Conservation (phyloP, 768 basidiomycete genomes). For the Panaeolus cyanescens region DNA sequence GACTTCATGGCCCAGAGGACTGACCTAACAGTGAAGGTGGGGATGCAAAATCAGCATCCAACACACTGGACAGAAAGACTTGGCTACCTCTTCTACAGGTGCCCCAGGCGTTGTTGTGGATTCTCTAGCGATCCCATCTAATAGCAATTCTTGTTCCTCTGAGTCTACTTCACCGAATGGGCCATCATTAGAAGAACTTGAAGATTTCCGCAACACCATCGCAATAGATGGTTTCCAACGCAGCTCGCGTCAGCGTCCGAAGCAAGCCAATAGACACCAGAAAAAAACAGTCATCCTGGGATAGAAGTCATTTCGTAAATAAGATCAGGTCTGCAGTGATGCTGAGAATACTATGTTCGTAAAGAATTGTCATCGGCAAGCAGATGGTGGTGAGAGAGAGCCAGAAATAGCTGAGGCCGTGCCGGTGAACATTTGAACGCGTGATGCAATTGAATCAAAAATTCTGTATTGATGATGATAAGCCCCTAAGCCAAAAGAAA, state of each 20-base stretch:
- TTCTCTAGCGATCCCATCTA: background rate
- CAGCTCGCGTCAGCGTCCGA: no score
- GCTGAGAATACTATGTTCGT: background rate
- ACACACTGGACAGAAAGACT: background rate
- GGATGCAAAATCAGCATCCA: background rate
- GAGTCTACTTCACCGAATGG: background rate
- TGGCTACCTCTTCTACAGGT: background rate
- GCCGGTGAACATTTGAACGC: background rate
- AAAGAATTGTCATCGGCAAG: background rate
- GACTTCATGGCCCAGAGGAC: background rate
- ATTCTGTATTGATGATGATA: background rate
- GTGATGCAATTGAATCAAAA: background rate
- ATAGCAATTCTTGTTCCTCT: background rate
- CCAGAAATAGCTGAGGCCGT: conserved; percentile 1
- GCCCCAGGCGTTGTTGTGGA: background rate
- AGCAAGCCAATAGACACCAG: no score
- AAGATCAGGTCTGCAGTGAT: background rate
- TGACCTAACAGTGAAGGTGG: background rate
- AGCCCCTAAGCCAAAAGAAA: background rate
- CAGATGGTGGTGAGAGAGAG: background rate
- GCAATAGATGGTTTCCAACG: background rate
- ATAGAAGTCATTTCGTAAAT: background rate
- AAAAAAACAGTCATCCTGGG: background rate
- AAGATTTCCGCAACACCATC: background rate
- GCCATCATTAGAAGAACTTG: background rate